Percentiles rank a stretch among this genome's conserved stretches.
These are phyloP conservation scores for Boechera divaricarpa DNA, from an alignment of 345 rosid species.

Conservation along the genomic window DNA sequence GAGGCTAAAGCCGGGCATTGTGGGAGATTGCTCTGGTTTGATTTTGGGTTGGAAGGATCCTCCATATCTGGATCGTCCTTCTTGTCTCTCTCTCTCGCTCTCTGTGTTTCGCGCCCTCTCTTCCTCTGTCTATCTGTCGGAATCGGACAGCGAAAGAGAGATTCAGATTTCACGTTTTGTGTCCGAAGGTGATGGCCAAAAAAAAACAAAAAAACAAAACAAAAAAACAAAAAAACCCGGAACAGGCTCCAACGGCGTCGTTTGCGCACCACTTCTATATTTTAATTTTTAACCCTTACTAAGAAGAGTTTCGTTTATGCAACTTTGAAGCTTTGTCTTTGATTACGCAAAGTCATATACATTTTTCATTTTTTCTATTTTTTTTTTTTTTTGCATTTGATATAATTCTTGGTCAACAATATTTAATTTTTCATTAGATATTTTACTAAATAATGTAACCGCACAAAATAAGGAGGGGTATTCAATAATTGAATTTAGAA, in stretches of 20 bases:
- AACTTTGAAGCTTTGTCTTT: background rate
- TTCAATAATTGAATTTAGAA: too few relatives aligned
- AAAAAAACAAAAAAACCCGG: background rate
- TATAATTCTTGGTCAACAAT: background rate
- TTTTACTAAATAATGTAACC: background rate
- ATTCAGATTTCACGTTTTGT: constrained; percentile 43
- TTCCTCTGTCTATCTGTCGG: constrained; percentile 39
- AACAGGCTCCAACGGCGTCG: constrained; percentile 19
- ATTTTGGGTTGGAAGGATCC: constrained; percentile 45
- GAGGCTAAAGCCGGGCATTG: constrained; percentile 34
- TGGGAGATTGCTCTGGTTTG: constrained; percentile 27
- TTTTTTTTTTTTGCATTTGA: too few relatives aligned
- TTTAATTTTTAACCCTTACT: background rate
- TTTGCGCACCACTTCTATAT: background rate
- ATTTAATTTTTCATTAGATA: background rate
- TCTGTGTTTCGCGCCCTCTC: constrained; percentile 29
- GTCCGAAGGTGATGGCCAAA: constrained; percentile 22
- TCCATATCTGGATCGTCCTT: constrained; percentile 48
- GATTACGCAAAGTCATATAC: too few relatives aligned
- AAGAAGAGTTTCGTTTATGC: background rate
- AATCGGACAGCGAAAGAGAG: constrained; percentile 42
- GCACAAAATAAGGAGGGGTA: too few relatives aligned
- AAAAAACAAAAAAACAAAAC: background rate
- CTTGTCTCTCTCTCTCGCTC: background rate
- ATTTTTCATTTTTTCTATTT: too few relatives aligned